A percentile compares a stretch with the other conserved stretches of the same genome.
Conservation (phyloP, 2,329 filamentous ascomycete genomes). For the Ceratocystis cacaofunesta region DNA sequence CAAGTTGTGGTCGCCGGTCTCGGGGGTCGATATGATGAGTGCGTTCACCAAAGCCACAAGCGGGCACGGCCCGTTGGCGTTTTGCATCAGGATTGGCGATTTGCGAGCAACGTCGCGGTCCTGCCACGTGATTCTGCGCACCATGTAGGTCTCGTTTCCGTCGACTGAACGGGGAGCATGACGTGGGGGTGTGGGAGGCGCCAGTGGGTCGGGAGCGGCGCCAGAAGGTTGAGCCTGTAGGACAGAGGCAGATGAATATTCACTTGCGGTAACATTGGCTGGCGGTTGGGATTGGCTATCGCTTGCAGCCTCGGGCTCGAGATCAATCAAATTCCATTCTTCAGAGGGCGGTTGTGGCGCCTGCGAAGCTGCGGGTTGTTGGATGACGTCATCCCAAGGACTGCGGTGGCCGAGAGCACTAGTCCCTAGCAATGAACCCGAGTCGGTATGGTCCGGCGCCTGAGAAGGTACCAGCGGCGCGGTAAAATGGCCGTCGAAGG, state of each 20-base stretch:
- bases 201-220: background rate
- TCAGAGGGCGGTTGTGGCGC: conserved; percentile 22
- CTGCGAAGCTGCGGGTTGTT: background rate
- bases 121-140: conserved; percentile 80
- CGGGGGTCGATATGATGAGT: conserved; percentile 65
- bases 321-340: conserved; percentile 39
- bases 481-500: background rate
- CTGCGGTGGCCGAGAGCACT: background rate
- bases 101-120: conserved; percentile 54
- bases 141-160: conserved; percentile 65
- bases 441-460: background rate
- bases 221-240: background rate
- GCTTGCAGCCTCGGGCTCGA: conserved; percentile 1
- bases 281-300: background rate
- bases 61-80: conserved; percentile 87
- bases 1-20: conserved; percentile 21
- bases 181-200: background rate
- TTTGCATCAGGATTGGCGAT: conserved; percentile 85
- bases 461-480: background rate
- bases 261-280: background rate
- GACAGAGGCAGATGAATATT: background rate
- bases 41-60: conserved; percentile 88
- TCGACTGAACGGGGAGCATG: conserved; percentile 18
- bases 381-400: conserved; percentile 11
- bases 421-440: conserved; percentile 13